Percentiles rank a stretch among this genome's conserved stretches.
Evolutionary conservation across 148 eudicot genomes (phyloP).

Genomic region (Hydrangea macrophylla): DNA sequence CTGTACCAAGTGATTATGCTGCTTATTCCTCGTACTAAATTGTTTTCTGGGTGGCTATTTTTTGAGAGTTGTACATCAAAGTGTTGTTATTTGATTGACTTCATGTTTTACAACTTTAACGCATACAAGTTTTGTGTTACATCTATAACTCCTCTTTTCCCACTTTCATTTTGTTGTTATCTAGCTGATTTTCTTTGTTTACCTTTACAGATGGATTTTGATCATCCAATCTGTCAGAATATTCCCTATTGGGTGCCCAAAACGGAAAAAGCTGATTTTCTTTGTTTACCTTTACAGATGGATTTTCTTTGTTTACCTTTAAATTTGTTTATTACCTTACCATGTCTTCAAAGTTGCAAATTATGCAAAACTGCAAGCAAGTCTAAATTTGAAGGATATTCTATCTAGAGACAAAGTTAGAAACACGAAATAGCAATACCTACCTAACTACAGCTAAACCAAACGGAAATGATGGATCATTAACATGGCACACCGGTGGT

Average conservation of each 20-base stretch:
- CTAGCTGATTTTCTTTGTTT: background rate
- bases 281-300: too few species aligned
- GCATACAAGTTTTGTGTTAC: background rate
- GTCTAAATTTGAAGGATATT: too few species aligned
- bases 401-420: background rate
- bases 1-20: constrained; percentile 1
- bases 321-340: too few species aligned
- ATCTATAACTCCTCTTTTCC: background rate
- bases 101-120: background rate
- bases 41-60: constrained; percentile 2
- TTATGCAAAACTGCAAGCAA: too few species aligned
- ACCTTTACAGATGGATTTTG: background rate
- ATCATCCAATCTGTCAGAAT: background rate
- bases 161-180: too few species aligned
- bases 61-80: background rate
- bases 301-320: too few species aligned
- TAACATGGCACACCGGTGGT: background rate
- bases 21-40: background rate
- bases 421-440: background rate
- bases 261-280: too few species aligned
- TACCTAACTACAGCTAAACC: constrained; percentile 5
- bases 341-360: too few species aligned
- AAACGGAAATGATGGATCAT: background rate
- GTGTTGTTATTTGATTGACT: background rate
- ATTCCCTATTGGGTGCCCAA: background rate